phyloP scores from a whole-genome alignment of 2,329 filamentous ascomycete species.

The Fonsecaea monophora region DNA sequence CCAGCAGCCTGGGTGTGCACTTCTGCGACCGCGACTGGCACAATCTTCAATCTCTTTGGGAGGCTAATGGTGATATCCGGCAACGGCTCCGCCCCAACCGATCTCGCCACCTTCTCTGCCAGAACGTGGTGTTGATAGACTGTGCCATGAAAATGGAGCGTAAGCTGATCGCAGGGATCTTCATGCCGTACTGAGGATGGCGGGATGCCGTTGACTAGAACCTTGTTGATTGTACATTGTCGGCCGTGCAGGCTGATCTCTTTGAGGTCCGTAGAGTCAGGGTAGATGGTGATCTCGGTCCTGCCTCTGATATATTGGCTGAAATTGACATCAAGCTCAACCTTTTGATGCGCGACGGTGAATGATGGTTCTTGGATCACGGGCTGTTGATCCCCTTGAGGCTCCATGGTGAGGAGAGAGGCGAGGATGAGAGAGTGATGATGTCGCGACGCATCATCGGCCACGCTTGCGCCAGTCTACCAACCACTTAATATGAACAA shows the following conservation, averaged over 20 bases:
- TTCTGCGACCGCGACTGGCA: constrained; percentile 66
- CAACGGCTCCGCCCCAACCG: constrained; percentile 57
- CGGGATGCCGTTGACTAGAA: constrained; percentile 56
- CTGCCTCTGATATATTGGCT: constrained; percentile 76
- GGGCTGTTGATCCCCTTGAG: constrained; percentile 16
- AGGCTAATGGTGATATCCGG: constrained; percentile 66
- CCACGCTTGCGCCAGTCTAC: neutral
- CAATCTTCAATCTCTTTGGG: constrained; percentile 53
- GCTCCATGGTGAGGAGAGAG: constrained; percentile 14
- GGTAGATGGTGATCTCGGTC: constrained; percentile 80
- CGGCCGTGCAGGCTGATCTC: constrained; percentile 67
- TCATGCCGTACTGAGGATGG: constrained; percentile 46
- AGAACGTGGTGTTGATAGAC: constrained; percentile 79
- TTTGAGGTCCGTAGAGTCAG: constrained; percentile 62
- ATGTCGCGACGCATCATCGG: constrained; percentile 3
- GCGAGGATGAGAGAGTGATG: constrained; percentile 3
- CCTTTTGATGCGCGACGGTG: constrained; percentile 77
- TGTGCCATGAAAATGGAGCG: constrained; percentile 56
- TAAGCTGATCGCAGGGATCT: constrained; percentile 49
- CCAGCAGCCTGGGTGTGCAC: constrained; percentile 61
- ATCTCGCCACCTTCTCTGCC: constrained; percentile 66
- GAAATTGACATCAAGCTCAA: constrained; percentile 90
- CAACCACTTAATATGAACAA: neutral
- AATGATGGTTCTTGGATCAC: constrained; percentile 18
- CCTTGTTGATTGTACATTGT: constrained; percentile 63